Conservation (phyloP, 1,284 basidiomycete genomes). For the Neonothopanus nambi region DNA sequence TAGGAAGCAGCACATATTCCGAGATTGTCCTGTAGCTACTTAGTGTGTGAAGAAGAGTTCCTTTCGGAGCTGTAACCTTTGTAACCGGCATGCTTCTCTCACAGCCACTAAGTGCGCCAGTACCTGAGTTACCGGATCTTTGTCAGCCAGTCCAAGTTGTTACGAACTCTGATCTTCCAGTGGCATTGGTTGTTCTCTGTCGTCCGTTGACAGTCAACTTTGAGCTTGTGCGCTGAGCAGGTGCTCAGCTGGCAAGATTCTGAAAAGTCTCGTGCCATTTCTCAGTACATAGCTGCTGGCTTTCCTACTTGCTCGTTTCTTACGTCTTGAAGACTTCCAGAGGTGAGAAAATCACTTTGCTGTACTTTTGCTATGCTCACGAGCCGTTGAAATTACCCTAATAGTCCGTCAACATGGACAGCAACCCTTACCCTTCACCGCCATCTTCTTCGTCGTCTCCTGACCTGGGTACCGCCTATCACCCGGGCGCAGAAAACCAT, state of each 20-base stretch:
- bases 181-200: background rate
- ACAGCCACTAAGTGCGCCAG: background rate
- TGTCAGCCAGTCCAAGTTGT: constrained; percentile 3
- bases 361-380: background rate
- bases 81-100: background rate
- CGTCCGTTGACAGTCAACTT: background rate
- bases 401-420: constrained; percentile 16
- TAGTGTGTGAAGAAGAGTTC: background rate
- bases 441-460: constrained; percentile 23
- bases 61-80: no score
- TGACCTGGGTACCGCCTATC: constrained; percentile 8
- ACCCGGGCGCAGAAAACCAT: no score
- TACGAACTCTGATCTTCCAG: background rate
- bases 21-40: no score
- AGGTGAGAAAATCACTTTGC: background rate
- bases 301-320: background rate
- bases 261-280: background rate
- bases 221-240: no score
- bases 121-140: background rate
- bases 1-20: no score
- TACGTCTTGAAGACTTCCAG: background rate
- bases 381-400: background rate
- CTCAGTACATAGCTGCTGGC: background rate
- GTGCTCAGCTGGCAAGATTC: no score
- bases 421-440: constrained; percentile 28